phyloP scores from a whole-genome alignment of 2,329 filamentous ascomycete species.

The Aspergillus sp. region DNA sequence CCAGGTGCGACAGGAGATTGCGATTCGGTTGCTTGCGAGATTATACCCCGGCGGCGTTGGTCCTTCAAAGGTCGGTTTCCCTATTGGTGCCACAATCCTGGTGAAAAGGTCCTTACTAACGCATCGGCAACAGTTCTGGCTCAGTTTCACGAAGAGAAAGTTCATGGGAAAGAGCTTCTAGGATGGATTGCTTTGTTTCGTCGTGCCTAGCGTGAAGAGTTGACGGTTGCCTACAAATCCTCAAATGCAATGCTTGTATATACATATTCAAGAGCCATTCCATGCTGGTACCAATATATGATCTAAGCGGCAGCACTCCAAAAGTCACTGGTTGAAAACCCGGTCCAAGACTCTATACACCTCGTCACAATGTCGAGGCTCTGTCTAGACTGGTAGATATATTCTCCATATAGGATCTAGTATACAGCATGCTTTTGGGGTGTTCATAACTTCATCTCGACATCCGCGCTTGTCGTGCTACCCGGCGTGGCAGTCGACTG shows the following conservation, averaged over 20 bases:
- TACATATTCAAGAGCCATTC: conserved; percentile 3
- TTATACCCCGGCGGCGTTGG: conserved; percentile 78
- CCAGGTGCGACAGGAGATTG: conserved; percentile 92
- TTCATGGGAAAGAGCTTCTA: conserved; percentile 96
- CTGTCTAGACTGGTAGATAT: neutral
- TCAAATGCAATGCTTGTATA: neutral
- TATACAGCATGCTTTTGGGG: neutral
- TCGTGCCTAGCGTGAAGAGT: conserved; percentile 11
- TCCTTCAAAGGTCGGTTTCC: conserved; percentile 63
- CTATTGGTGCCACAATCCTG: neutral
- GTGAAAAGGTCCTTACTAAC: conserved; percentile 22
- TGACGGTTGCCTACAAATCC: neutral
- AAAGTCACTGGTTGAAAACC: neutral
- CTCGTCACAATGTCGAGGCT: neutral
- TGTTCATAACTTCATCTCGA: conserved; percentile 37
- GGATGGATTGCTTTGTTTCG: conserved; percentile 20
- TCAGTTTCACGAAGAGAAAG: conserved; percentile 98
- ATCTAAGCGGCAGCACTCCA: neutral
- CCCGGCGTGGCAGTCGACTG: conserved; percentile 27
- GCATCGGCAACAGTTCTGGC: conserved; percentile 79
- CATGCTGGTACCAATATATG: neutral
- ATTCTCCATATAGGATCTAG: neutral
- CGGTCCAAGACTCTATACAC: neutral
- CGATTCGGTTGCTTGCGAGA: conserved; percentile 76
- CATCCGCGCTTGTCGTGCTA: conserved; percentile 26